These are phyloP conservation scores for Erysimum cheiranthoides DNA, from an alignment of 345 rosid genomes.

Conservation along the genomic window DNA sequence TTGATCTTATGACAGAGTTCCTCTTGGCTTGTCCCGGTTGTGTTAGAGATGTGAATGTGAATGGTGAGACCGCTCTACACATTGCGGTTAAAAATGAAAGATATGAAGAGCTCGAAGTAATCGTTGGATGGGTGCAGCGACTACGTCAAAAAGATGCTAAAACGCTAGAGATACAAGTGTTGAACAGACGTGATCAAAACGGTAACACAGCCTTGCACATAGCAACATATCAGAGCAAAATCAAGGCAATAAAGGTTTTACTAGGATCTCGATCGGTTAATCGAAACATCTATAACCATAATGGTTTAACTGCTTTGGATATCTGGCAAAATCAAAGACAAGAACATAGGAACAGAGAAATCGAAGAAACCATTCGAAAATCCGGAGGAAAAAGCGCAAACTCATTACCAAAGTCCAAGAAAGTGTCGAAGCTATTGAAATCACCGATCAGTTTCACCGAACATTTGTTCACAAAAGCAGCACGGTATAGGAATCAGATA, in stretches of 20 bases:
- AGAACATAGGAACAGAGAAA: neutral
- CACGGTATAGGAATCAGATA: neutral
- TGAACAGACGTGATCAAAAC: slow-evolving; percentile 42
- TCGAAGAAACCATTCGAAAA: neutral
- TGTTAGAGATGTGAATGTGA: slow-evolving; percentile 36
- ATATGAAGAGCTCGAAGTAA: slow-evolving; percentile 34
- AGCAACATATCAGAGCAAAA: slow-evolving; percentile 21
- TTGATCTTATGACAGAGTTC: slow-evolving; percentile 39
- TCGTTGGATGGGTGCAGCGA: slow-evolving; percentile 39
- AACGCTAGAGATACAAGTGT: slow-evolving; percentile 5
- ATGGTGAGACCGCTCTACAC: slow-evolving; percentile 43
- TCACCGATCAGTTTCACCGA: neutral
- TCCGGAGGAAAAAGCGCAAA: neutral
- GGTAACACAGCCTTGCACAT: slow-evolving; percentile 43
- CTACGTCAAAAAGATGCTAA: neutral
- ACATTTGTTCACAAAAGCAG: neutral
- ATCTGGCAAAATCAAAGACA: slow-evolving; percentile 2
- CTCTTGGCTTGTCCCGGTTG: slow-evolving; percentile 39
- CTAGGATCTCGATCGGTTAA: neutral
- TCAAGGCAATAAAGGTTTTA: slow-evolving; percentile 33
- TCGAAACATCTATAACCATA: slow-evolving; percentile 18
- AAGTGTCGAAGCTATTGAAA: neutral
- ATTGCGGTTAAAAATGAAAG: slow-evolving; percentile 28
- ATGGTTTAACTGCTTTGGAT: slow-evolving; percentile 36
- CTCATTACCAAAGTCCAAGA: neutral